Conservation (phyloP, 2,329 filamentous ascomycete species). For the Penicillium sp. region DNA sequence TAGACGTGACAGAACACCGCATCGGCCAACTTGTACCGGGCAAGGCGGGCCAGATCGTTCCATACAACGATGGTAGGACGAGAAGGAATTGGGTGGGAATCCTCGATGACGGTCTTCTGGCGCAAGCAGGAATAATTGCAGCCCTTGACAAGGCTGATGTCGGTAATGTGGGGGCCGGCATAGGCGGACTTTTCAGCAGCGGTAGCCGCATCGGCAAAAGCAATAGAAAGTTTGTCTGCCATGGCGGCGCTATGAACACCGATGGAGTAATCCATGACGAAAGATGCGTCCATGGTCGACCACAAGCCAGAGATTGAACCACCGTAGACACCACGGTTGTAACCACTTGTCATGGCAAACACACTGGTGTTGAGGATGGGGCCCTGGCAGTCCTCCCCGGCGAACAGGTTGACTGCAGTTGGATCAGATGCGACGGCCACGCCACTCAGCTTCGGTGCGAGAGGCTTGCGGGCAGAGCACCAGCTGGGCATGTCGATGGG, state of each 20-base stretch:
- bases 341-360: slow-evolving; percentile 8
- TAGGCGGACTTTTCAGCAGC: slow-evolving; percentile 8
- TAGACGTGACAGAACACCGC: slow-evolving; percentile 14
- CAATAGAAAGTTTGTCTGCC: slow-evolving; percentile 8
- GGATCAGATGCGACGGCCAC: slow-evolving; percentile 7
- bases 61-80: slow-evolving; percentile 12
- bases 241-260: slow-evolving; percentile 5
- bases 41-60: slow-evolving; percentile 11
- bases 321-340: slow-evolving; percentile 10
- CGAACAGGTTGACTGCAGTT: slow-evolving; percentile 3
- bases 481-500: too few relatives aligned
- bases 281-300: slow-evolving; percentile 11
- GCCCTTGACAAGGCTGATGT: slow-evolving; percentile 10
- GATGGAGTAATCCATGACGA: slow-evolving; percentile 11
- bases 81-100: slow-evolving; percentile 8
- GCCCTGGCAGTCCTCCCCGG: slow-evolving; percentile 4
- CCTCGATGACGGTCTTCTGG: slow-evolving; percentile 13
- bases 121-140: slow-evolving; percentile 10
- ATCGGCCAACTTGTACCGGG: slow-evolving; percentile 11
- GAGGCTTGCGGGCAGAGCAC: slow-evolving; percentile 8
- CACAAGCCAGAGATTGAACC: slow-evolving; percentile 11
- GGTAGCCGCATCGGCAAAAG: slow-evolving; percentile 9
- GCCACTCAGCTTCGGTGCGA: slow-evolving; percentile 10
- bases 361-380: slow-evolving; percentile 11
- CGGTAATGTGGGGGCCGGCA: slow-evolving; percentile 8